Evolutionary conservation across 164 flowering plant genomes (phyloP).

Genomic region (Chimonanthus praecox): DNA sequence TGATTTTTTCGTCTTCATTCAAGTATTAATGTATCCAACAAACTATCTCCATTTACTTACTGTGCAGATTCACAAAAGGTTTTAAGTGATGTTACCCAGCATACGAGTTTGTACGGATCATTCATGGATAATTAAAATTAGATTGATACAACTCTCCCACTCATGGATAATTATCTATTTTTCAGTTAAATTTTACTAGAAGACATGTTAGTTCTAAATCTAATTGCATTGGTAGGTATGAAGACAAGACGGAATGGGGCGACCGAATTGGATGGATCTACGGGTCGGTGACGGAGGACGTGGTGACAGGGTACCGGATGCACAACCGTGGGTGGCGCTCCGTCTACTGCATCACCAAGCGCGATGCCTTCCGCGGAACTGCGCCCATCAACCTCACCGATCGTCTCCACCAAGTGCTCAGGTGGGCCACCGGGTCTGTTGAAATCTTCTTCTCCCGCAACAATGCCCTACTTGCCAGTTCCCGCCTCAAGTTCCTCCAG

Average conservation of each 20-base stretch:
- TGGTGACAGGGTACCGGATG: constrained; percentile 75
- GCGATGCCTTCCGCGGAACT: constrained; percentile 74
- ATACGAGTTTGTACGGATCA: too few species aligned
- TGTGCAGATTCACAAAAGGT: too few species aligned
- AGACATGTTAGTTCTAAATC: too few species aligned
- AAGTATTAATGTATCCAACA: too few species aligned
- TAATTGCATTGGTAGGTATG: constrained; percentile 30
- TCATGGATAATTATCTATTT: too few species aligned
- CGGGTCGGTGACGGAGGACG: constrained; percentile 77
- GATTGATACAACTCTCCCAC: too few species aligned
- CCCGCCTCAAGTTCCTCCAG: constrained; percentile 61
- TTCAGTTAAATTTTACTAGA: too few species aligned
- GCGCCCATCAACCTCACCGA: constrained; percentile 80
- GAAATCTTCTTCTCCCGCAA: constrained; percentile 78
- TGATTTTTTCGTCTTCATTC: too few species aligned
- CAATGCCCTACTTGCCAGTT: constrained; percentile 57
- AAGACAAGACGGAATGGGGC: constrained; percentile 86
- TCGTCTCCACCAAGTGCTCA: constrained; percentile 70
- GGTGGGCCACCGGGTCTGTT: constrained; percentile 87
- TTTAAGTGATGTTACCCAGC: too few species aligned
- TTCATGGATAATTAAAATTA: too few species aligned
- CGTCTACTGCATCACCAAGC: constrained; percentile 65
- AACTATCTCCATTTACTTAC: too few species aligned
- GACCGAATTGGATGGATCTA: constrained; percentile 77
- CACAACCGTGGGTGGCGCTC: constrained; percentile 88